Evolutionary conservation across 345 rosid genomes (phyloP).

Genomic region (Trapa incisa): DNA sequence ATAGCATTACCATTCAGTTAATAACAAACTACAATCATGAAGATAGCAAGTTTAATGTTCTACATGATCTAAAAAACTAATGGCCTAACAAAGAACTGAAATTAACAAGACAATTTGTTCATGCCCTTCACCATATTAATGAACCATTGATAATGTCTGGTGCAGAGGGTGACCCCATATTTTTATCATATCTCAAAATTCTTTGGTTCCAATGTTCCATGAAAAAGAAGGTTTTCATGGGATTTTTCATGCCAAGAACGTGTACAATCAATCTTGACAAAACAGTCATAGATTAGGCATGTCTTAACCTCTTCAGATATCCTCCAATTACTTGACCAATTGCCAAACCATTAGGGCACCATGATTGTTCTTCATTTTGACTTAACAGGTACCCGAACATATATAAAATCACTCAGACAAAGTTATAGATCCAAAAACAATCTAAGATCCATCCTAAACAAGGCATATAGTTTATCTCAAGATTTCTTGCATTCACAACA

Average conservation of each 20-base stretch:
- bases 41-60: neutral
- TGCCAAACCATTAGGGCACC: neutral
- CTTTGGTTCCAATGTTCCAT: neutral
- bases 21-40: too few relatives aligned
- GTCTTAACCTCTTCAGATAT: neutral
- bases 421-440: neutral
- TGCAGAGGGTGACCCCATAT: neutral
- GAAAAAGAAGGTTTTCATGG: neutral
- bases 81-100: neutral
- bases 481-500: neutral
- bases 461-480: neutral
- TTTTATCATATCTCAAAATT: too few relatives aligned
- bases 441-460: neutral
- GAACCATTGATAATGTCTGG: too few relatives aligned
- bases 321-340: neutral
- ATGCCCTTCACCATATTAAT: neutral
- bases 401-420: neutral
- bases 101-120: neutral
- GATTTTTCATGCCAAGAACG: neutral
- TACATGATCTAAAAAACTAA: neutral
- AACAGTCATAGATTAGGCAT: neutral
- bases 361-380: neutral
- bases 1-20: neutral
- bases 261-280: neutral
- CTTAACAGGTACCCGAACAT: neutral